Conservation (phyloP, 192 early-diverging fungal species). For the Coemansia sp. region DNA sequence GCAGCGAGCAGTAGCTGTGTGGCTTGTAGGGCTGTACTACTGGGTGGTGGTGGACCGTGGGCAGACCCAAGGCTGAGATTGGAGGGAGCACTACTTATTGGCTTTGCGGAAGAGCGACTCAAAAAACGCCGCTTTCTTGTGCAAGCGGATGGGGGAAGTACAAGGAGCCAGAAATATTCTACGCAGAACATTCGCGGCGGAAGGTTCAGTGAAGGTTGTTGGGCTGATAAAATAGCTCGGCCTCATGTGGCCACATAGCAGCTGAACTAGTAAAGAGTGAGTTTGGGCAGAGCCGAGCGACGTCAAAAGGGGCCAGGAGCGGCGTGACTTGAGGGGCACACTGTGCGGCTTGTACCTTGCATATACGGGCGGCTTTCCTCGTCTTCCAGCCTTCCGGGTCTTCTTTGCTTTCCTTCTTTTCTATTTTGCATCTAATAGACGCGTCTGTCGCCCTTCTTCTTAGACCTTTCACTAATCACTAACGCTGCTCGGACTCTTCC, state of each 20-base stretch:
- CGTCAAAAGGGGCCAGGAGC: neutral
- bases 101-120: neutral
- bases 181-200: conserved; percentile 39
- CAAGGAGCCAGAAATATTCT: conserved; percentile 26
- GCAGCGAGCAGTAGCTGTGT: neutral
- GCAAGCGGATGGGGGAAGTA: conserved; percentile 1
- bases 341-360: conserved; percentile 1
- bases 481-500: neutral
- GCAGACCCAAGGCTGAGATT: neutral
- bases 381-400: conserved; percentile 11
- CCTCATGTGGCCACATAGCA: conserved; percentile 11
- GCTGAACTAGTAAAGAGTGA: neutral
- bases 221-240: conserved; percentile 9
- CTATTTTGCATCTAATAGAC: conserved; percentile 13
- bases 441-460: conserved; percentile 7
- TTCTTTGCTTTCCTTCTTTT: conserved; percentile 1
- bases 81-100: neutral
- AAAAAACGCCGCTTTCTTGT: neutral
- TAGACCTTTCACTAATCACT: neutral
- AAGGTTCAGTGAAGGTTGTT: conserved; percentile 35
- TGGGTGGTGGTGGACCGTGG: neutral
- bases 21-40: neutral
- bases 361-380: neutral
- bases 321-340: conserved; percentile 7
- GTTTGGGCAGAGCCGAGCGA: neutral